These are phyloP conservation scores for Paecilomyces sp. DNA, from an alignment of 2,329 filamentous ascomycete genomes.

Conservation along the genomic window DNA sequence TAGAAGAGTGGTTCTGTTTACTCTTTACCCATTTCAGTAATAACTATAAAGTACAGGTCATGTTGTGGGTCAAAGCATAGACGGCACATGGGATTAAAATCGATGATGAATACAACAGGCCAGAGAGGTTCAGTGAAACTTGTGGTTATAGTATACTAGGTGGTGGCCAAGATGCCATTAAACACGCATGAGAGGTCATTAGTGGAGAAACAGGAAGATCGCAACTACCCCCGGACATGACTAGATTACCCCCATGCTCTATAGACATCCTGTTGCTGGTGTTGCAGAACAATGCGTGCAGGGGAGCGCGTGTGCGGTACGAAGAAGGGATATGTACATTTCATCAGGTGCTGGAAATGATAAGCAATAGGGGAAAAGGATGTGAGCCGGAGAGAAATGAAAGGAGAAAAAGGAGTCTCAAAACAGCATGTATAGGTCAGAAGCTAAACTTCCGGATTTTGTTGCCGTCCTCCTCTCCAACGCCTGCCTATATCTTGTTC, in stretches of 20 bases:
- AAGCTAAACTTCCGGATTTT: neutral
- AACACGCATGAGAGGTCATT: neutral
- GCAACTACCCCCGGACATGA: slow-evolving; percentile 4
- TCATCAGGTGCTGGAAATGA: slow-evolving; percentile 18
- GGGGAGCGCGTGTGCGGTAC: slow-evolving; percentile 2
- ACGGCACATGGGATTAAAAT: neutral
- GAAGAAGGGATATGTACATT: slow-evolving; percentile 23
- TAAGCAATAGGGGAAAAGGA: slow-evolving; percentile 11
- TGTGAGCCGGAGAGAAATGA: slow-evolving; percentile 7
- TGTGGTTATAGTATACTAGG: neutral
- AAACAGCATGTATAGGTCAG: neutral
- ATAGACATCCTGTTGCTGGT: slow-evolving; percentile 20
- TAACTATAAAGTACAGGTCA: no score
- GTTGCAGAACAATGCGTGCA: slow-evolving; percentile 13
- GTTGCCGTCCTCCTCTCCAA: neutral
- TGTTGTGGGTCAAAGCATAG: neutral
- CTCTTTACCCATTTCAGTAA: no score
- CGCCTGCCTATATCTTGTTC: neutral
- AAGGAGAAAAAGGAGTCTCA: slow-evolving; percentile 3
- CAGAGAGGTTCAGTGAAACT: neutral
- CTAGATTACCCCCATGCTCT: slow-evolving; percentile 21
- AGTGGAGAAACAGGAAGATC: neutral
- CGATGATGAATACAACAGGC: neutral
- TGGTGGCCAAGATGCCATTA: neutral
- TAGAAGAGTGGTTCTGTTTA: no score